phyloP scores from a whole-genome alignment of 108 stramenopile genomes.

The Cyclotella cryptica region DNA sequence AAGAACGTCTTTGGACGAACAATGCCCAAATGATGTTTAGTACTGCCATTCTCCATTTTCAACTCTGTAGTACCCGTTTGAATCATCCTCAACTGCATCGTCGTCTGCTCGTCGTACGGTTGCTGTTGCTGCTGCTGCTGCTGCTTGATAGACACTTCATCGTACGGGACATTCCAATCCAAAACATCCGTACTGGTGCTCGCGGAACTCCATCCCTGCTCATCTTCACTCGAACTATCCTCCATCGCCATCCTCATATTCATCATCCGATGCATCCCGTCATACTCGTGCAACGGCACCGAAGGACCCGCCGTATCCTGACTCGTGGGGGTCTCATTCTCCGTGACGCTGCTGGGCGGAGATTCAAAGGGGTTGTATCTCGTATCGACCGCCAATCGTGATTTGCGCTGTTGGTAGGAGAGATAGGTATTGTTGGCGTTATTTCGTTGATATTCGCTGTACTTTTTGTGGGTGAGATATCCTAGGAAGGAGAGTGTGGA shows the following conservation, averaged over 20 bases:
- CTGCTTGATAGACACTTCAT: not conserved
- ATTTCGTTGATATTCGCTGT: not conserved
- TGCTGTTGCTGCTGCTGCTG: no score
- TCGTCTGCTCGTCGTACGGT: constrained; percentile 6
- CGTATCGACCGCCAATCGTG: not conserved
- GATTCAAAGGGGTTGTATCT: constrained; percentile 4
- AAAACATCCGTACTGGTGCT: not conserved
- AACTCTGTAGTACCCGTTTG: not conserved
- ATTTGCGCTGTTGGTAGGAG: not conserved
- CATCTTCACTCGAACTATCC: constrained; percentile 7
- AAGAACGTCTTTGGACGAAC: not conserved
- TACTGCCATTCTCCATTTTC: not conserved
- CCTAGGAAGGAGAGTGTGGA: not conserved
- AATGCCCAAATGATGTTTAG: not conserved
- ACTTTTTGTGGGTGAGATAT: not conserved
- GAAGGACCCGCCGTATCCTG: not conserved
- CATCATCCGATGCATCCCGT: not conserved
- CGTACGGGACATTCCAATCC: constrained; percentile 12
- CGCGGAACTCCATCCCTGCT: constrained; percentile 7
- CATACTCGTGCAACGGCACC: not conserved
- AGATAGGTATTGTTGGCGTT: not conserved
- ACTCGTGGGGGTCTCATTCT: not conserved
- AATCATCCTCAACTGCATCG: constrained; percentile 3
- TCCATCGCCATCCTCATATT: not conserved
- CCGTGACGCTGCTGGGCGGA: not conserved